Conservation (phyloP, 2,329 filamentous ascomycete genomes). For the Microdochium trichocladiopsis region DNA sequence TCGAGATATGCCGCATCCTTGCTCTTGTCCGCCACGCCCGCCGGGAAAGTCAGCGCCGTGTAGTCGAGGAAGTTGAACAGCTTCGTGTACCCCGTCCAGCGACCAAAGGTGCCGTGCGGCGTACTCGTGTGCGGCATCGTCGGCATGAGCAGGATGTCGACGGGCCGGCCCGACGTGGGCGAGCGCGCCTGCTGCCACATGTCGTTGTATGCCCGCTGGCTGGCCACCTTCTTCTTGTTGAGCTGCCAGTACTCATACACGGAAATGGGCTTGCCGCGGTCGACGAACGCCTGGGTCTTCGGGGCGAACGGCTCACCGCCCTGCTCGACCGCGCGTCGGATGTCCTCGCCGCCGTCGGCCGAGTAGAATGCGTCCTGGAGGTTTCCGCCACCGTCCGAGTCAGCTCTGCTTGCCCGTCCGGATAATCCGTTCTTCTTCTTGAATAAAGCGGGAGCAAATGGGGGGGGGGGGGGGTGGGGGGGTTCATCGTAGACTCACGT, state of each 20-base stretch:
- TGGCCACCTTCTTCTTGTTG: not conserved
- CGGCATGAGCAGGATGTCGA: not conserved
- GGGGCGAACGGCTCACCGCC: constrained; percentile 54
- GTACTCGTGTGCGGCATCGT: not conserved
- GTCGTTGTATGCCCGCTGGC: not conserved
- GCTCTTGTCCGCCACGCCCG: not conserved
- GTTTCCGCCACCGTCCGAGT: not conserved
- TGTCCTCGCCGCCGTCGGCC: constrained; percentile 56
- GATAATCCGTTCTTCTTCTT: no score
- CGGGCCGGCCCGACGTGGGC: not conserved
- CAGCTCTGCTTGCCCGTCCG: not conserved
- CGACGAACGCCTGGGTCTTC: constrained; percentile 49
- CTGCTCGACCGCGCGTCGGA: constrained; percentile 42
- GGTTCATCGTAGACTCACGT: constrained; percentile 25
- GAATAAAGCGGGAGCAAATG: no score
- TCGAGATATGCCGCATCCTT: not conserved
- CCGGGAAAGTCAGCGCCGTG: not conserved
- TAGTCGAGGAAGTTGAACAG: not conserved
- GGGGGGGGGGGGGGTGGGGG: no score
- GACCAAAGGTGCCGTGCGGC: not conserved
- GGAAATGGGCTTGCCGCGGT: constrained; percentile 24
- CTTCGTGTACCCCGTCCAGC: not conserved
- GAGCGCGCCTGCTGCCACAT: not conserved
- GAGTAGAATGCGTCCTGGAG: constrained; percentile 52
- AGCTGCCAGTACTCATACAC: not conserved